Base-by-base conservation (phyloP, 441 rosid genomes). In the Daphne laureola region DNA sequence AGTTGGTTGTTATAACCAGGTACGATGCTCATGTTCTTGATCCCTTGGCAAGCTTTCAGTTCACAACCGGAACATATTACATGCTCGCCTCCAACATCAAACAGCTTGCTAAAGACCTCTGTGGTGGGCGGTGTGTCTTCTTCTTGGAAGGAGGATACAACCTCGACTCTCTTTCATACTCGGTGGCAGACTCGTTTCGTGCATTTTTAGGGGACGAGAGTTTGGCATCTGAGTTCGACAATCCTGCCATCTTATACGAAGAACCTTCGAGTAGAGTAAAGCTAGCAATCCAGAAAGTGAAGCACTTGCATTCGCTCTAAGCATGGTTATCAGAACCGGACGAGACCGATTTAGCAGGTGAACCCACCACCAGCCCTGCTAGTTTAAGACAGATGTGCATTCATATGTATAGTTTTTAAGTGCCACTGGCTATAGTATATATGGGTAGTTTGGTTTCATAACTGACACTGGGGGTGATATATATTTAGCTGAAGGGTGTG, bases 81-180 rank as follows among this genome's bases (percentile, higher is more conserved):
- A 75, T 77, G 66, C 73, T 88, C 35, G 92, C 92, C 13, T 78
- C 77, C 14, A 82, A 74, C 54, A 88, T 92, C 65, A 84, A 83
- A 66, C 91, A 66, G 63, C 87, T 92, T 1, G 95, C 98, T 0
- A 78, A 76, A 63, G 90, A 86, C 61, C 75, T 92, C 8, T 91
- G 98, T 3, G 82, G 85, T 2, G 96, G 96, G 0, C 87, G 94
- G 5, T 92, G 98, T 12, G 74, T 89, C 21, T 92, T 89, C 67
- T 91, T 86, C 82, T 65, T 84, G 71, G 98, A 92, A 73, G 98
- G 98, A 54, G 98, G 98, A 35, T 86, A 92, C 79, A 92, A 92
- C 71, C 96, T 89, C 43, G 71, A 82, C 15, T 81, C 98, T 15
- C 90, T 92, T 55, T 84, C 98, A 11, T 61, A 86, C 58, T 92